Evolutionary conservation across 1,284 basidiomycete species (phyloP).

Genomic region (Somion occarium): DNA sequence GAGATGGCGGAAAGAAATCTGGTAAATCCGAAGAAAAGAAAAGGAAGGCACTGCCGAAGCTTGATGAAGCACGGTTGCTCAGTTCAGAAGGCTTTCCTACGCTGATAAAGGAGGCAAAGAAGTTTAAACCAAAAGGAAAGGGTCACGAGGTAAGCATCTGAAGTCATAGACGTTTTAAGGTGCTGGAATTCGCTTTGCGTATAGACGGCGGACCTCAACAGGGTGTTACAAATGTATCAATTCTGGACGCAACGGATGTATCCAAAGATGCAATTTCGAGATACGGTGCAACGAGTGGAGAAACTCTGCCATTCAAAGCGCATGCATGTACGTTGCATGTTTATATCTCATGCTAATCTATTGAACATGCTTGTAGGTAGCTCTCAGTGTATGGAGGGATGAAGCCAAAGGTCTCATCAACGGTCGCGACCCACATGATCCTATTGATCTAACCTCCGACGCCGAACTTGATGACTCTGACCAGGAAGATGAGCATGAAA

Average conservation of each 20-base stretch:
- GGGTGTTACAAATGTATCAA: constrained; percentile 79
- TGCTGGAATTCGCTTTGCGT: neutral
- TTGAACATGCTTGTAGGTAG: constrained; percentile 39
- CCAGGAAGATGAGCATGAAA: constrained; percentile 9
- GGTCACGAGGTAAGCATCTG: constrained; percentile 72
- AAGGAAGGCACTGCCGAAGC: constrained; percentile 48
- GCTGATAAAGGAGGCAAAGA: constrained; percentile 67
- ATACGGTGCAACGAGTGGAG: constrained; percentile 80
- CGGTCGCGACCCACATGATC: constrained; percentile 28
- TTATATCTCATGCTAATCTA: neutral
- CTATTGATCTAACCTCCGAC: constrained; percentile 28
- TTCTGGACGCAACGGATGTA: constrained; percentile 91
- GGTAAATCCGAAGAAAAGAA: constrained; percentile 31
- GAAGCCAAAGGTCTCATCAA: constrained; percentile 54
- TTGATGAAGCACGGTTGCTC: constrained; percentile 73
- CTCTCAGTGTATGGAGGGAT: constrained; percentile 71
- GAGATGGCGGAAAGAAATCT: constrained; percentile 13
- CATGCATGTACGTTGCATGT: constrained; percentile 63
- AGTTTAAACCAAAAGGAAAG: constrained; percentile 79
- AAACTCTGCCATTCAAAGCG: constrained; percentile 79
- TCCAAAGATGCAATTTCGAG: constrained; percentile 80
- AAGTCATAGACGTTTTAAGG: neutral
- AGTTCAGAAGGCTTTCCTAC: constrained; percentile 73
- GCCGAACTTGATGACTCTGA: constrained; percentile 21
- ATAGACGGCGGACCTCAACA: constrained; percentile 72